These are phyloP conservation scores for Penicillium sp. DNA, from an alignment of 2,329 filamentous ascomycete genomes.

Conservation along the genomic window DNA sequence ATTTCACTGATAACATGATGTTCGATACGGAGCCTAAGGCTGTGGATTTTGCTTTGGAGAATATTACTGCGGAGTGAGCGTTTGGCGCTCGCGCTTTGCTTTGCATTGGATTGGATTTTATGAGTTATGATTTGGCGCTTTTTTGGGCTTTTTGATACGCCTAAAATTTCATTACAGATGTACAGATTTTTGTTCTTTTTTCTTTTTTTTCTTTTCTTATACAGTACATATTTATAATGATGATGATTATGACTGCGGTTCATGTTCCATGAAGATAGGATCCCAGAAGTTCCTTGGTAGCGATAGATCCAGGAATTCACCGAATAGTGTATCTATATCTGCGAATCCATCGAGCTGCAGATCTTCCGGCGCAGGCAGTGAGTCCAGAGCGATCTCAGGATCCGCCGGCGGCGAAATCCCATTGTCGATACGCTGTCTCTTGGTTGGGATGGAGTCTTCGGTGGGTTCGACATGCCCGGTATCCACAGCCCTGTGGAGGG, in stretches of 20 bases:
- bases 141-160: background rate
- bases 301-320: constrained; percentile 38
- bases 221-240: constrained; percentile 14
- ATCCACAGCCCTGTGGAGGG: background rate
- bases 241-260: constrained; percentile 12
- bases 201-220: background rate
- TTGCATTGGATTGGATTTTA: background rate
- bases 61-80: background rate
- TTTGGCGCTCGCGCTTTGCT: background rate
- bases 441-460: background rate
- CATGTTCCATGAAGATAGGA: constrained; percentile 29
- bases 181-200: background rate
- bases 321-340: constrained; percentile 39
- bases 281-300: constrained; percentile 41
- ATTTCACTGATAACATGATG: constrained; percentile 22
- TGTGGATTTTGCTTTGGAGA: constrained; percentile 18
- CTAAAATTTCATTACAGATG: constrained; percentile 1
- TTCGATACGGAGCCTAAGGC: constrained; percentile 23
- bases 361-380: constrained; percentile 47
- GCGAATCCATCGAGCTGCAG: constrained; percentile 25
- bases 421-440: constrained; percentile 1
- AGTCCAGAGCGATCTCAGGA: constrained; percentile 23
- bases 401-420: background rate
- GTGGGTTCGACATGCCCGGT: background rate
- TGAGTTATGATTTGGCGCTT: background rate